Conservation (phyloP, 345 rosid genomes). For the Ceriops zippeliana region DNA sequence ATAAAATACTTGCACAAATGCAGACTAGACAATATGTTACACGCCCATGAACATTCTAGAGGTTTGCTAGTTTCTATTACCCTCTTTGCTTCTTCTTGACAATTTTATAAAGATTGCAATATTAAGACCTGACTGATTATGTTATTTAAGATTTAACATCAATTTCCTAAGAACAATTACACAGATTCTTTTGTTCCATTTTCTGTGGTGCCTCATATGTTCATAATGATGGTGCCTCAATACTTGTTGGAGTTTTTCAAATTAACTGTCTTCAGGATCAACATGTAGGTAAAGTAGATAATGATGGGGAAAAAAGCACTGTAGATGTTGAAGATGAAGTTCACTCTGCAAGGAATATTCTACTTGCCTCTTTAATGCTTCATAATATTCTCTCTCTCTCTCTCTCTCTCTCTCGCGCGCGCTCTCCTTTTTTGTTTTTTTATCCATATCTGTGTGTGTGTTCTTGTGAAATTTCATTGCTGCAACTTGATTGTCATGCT, state of each 20-base stretch:
- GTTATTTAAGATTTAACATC: no score
- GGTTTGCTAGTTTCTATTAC: not conserved
- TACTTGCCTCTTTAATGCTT: constrained; percentile 25
- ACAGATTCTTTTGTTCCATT: no score
- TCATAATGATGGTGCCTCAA: not conserved
- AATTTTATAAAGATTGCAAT: not conserved
- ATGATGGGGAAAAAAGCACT: constrained; percentile 49
- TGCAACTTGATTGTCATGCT: constrained; percentile 20
- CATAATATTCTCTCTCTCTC: not conserved
- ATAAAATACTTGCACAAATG: not conserved
- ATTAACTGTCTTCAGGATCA: constrained; percentile 41
- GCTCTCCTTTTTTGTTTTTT: no score
- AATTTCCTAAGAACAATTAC: no score
- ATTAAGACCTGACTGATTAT: not conserved
- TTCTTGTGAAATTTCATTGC: not conserved
- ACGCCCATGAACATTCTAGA: not conserved
- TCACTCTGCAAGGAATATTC: constrained; percentile 38
- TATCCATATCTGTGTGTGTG: not conserved
- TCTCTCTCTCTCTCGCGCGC: not conserved
- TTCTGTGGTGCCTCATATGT: no score
- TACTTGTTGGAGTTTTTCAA: constrained; percentile 15
- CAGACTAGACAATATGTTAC: not conserved
- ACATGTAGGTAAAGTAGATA: constrained; percentile 63
- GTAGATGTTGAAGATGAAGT: constrained; percentile 54
- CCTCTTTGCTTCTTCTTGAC: no score